Percentiles rank a stretch among this genome's conserved stretches.
phyloP scores from a whole-genome alignment of 2,329 filamentous ascomycete species.

The Epicoccum sorghinum region DNA sequence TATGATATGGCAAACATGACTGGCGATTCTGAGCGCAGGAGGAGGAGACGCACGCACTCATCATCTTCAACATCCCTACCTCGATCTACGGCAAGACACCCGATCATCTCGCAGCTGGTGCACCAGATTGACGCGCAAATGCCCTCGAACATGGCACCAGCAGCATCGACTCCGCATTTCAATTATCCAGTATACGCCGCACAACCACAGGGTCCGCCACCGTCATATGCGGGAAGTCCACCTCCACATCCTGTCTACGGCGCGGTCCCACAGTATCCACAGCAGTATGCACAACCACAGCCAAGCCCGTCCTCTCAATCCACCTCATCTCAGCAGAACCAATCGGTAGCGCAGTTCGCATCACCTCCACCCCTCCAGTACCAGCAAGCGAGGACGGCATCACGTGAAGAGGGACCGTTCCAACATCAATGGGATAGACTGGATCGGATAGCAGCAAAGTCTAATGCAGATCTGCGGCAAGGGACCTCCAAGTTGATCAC shows the following conservation, averaged over 20 bases:
- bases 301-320: constrained; percentile 23
- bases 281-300: constrained; percentile 22
- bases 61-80: constrained; percentile 8
- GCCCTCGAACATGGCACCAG: constrained; percentile 17
- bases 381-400: constrained; percentile 2
- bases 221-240: constrained; percentile 21
- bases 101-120: constrained; percentile 6
- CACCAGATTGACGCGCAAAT: constrained; percentile 4
- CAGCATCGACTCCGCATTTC: constrained; percentile 18
- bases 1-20: constrained; percentile 10
- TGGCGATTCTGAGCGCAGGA: constrained; percentile 13
- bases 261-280: constrained; percentile 23
- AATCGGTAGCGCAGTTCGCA: constrained; percentile 31
- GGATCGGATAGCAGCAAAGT: constrained; percentile 38
- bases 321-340: constrained; percentile 23
- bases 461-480: constrained; percentile 36
- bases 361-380: constrained; percentile 26
- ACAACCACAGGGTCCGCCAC: constrained; percentile 14
- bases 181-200: constrained; percentile 15
- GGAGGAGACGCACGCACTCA: constrained; percentile 8
- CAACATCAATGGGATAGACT: constrained; percentile 39
- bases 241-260: constrained; percentile 30
- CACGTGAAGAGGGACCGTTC: constrained; percentile 28
- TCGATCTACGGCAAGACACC: constrained; percentile 4
- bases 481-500: constrained; percentile 36